Evolutionary conservation across 768 basidiomycete species (phyloP), one percentile per base, ranked within the genome.

Genomic region (Lactifluus pinguis): DNA sequence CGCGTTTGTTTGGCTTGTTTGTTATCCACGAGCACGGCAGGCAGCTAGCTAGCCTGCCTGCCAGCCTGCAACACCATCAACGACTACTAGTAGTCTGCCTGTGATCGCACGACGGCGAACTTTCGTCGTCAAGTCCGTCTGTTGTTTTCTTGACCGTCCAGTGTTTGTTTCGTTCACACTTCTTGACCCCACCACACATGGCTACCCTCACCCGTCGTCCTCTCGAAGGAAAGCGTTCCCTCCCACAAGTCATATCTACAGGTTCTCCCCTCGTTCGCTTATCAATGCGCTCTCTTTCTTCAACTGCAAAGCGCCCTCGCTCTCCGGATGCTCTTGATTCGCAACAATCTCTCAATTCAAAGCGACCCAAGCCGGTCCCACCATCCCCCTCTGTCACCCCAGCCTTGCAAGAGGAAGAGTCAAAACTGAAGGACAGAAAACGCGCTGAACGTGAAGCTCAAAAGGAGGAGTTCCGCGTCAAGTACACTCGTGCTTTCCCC

Each of bases 401-500:
- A 30, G 49, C 39, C 25, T 38, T 17, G 47, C 61, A 64, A 38
- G 65, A 65, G 25, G 65, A 66, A 14, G 65, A 64, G 0, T n/a
- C 47, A 15, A 63, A 63, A 30, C 11, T 45, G 14, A 66, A 66
- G 53, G 65, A 66, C 49, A 57, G 57, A 50, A 57, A 55, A 41
- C 63, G 65, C 29, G 56, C 45, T 3, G 65, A 66, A 47, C 63
- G 65, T n/a, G 65, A 66, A 55, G 49, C 63, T 11, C 63, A 65
- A 44, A 60, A 49, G 25, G 65, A 66, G 42, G 65, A 66, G 19
- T 66, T 64, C 29, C 48, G 59, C n/a, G 25, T 53, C 4, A 66
- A 66, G 60, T 66, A 66, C 54, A 61, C 63, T 15, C 63, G 84
- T 21, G 84, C 85, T 3, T 89, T 87, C 66, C 88, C 89, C 68